Base-by-base conservation (phyloP, 192 early-diverging fungal genomes). In the Cetraspora pellucida region DNA sequence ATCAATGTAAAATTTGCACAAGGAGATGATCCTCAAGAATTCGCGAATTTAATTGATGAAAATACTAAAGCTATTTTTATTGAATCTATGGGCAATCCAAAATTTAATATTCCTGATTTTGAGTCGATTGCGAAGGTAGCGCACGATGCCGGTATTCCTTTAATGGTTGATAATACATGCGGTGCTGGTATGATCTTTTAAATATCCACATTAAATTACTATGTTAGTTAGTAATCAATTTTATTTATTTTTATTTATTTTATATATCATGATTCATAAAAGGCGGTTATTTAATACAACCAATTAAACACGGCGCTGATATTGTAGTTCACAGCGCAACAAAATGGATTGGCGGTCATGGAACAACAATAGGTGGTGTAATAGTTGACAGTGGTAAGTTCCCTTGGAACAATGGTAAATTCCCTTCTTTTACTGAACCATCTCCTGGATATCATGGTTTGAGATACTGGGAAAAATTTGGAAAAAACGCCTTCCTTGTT, bases 141-240 rank as follows among this genome's bases (percentile, higher is more conserved):
- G 54, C 93, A 98, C 72, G 83, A 85, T 21, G 87, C 91, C 64
- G 94, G 94, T 25, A 85, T 98, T 50, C 96, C 96, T 52, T 83
- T 98, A 59, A 87, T 98, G 68, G 96, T 98, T 28, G 96, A 98
- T 86, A 98, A 98, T 87, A 98, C 96, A 0, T 98, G 97, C 81
- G 96, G 96, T 74, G 93, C 93, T 68, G 96, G 63, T n/a, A 64
- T 28, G 27, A 28, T 28, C 14, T 13, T 16, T 28, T 1, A 17
- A 28, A 30, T 30, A 11, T 11, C 27, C 28, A 16, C 30, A 16
- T 11, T 61, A 61, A 28, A 16, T 30, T n/a, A n/a, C n/a, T n/a
- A n/a, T n/a, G n/a, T n/a, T n/a, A n/a, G n/a, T n/a, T n/a, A n/a
- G n/a, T n/a, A n/a, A n/a, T n/a, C n/a, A n/a, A n/a, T n/a, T n/a